Evolutionary conservation across 768 basidiomycete genomes (phyloP).

Genomic region (Leccinum incarnatum): DNA sequence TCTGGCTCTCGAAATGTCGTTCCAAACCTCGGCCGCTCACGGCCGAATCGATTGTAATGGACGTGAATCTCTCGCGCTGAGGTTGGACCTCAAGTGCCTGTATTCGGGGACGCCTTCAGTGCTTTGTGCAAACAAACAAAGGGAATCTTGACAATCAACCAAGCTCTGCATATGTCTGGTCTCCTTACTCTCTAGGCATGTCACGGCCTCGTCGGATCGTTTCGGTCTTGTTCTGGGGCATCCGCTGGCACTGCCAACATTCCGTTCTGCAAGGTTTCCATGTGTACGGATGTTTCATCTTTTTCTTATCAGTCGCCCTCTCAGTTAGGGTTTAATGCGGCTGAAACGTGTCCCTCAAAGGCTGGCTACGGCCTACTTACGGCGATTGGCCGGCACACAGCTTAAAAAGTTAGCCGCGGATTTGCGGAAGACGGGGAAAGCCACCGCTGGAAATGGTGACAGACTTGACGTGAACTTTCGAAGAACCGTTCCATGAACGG

Average conservation of each 20-base stretch:
- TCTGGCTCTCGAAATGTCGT: neutral
- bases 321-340: constrained; percentile 22
- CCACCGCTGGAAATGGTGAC: neutral
- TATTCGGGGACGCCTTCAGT: neutral
- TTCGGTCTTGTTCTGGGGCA: constrained; percentile 7
- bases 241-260: constrained; percentile 10
- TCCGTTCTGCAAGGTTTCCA: constrained; percentile 14
- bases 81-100: constrained; percentile 22
- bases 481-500: neutral
- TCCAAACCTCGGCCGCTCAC: neutral
- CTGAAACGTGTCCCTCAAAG: constrained; percentile 23
- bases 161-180: constrained; percentile 5
- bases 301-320: constrained; percentile 8
- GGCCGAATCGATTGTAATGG: constrained; percentile 2
- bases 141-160: constrained; percentile 3
- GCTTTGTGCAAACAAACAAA: constrained; percentile 1
- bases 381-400: constrained; percentile 11
- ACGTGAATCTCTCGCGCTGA: constrained; percentile 9
- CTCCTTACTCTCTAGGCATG: neutral
- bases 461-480: neutral
- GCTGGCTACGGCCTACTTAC: constrained; percentile 1
- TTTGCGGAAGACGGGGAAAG: constrained; percentile 11
- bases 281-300: constrained; percentile 17
- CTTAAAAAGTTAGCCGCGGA: constrained; percentile 14
- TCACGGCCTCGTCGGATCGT: neutral